Percentiles rank a stretch among this genome's conserved stretches.
These are phyloP conservation scores for Omphalotus guepiniiformis DNA, from an alignment of 768 basidiomycete species.

Conservation along the genomic window DNA sequence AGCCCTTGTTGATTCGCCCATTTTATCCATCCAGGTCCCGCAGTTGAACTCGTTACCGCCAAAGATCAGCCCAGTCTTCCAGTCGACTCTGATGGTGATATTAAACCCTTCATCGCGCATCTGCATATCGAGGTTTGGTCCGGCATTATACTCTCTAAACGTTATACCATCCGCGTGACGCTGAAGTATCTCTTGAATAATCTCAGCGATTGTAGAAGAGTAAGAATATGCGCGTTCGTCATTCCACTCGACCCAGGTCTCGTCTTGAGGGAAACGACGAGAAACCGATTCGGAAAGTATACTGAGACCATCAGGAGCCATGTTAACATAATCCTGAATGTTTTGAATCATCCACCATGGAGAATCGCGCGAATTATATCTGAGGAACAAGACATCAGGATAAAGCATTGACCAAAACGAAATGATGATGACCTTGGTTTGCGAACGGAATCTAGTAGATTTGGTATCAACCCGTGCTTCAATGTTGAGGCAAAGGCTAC, in stretches of 20 bases:
- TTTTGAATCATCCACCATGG: slow-evolving; percentile 99
- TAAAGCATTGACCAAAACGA: neutral
- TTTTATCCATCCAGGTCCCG: slow-evolving; percentile 98
- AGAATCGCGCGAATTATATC: slow-evolving; percentile 95
- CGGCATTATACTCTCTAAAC: slow-evolving; percentile 96
- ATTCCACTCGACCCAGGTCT: slow-evolving; percentile 91
- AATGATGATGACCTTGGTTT: slow-evolving; percentile 61
- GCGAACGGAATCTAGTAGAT: slow-evolving; percentile 85
- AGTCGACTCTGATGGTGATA: slow-evolving; percentile 92
- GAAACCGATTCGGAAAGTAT: slow-evolving; percentile 79
- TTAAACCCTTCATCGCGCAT: slow-evolving; percentile 93
- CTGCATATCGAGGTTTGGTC: slow-evolving; percentile 94
- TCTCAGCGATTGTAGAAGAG: slow-evolving; percentile 83
- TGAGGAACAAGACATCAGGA: slow-evolving; percentile 19
- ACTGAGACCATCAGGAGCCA: slow-evolving; percentile 78
- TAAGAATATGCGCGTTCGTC: slow-evolving; percentile 79
- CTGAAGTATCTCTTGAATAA: slow-evolving; percentile 95
- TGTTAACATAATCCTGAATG: slow-evolving; percentile 88
- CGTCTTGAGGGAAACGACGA: slow-evolving; percentile 93
- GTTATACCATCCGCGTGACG: slow-evolving; percentile 89
- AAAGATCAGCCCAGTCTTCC: slow-evolving; percentile 85
- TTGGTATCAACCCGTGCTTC: slow-evolving; percentile 96
- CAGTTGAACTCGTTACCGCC: slow-evolving; percentile 87
- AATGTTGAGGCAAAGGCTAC: slow-evolving; percentile 88
- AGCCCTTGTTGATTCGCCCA: slow-evolving; percentile 90